Evolutionary conservation across 495 filamentous ascomycete genomes (phyloP).

Genomic region (Echria macrotheca): DNA sequence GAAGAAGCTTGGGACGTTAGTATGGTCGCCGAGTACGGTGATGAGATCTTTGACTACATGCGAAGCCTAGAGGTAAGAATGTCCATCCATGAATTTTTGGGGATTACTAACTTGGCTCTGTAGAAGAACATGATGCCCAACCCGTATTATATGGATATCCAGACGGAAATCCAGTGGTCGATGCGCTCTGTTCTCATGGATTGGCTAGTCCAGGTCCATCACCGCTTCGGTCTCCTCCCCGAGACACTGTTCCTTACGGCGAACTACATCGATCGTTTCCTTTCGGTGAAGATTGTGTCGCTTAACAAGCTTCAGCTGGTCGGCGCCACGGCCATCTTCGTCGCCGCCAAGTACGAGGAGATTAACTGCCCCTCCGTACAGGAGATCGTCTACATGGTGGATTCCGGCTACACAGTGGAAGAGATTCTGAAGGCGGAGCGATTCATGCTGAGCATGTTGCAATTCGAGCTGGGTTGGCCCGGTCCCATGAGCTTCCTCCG

Average conservation of each 20-base stretch:
- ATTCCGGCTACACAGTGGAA: conserved; percentile 78
- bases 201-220: conserved; percentile 94
- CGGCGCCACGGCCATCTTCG: conserved; percentile 90
- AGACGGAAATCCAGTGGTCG: conserved; percentile 97
- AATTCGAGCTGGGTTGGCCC: conserved; percentile 93
- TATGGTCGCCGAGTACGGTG: conserved; percentile 95
- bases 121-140: conserved; percentile 79
- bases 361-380: conserved; percentile 91
- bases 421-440: conserved; percentile 96
- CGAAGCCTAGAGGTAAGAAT: conserved; percentile 73
- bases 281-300: conserved; percentile 90
- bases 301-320: conserved; percentile 93
- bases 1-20: conserved; percentile 92
- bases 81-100: background rate
- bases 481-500: conserved; percentile 97
- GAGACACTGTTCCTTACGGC: conserved; percentile 91
- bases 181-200: conserved; percentile 98
- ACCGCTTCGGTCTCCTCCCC: conserved; percentile 81
- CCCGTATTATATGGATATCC: conserved; percentile 91
- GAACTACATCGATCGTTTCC: conserved; percentile 95
- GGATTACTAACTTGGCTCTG: conserved; percentile 18
- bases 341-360: conserved; percentile 97
- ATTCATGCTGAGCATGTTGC: conserved; percentile 94
- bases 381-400: conserved; percentile 98
- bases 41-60: conserved; percentile 95